A percentile compares a stretch with the other conserved stretches of the same genome.
These are phyloP conservation scores for Peronospora destructor DNA, from an alignment of 352 stramenopile genomes.

Conservation along the genomic window DNA sequence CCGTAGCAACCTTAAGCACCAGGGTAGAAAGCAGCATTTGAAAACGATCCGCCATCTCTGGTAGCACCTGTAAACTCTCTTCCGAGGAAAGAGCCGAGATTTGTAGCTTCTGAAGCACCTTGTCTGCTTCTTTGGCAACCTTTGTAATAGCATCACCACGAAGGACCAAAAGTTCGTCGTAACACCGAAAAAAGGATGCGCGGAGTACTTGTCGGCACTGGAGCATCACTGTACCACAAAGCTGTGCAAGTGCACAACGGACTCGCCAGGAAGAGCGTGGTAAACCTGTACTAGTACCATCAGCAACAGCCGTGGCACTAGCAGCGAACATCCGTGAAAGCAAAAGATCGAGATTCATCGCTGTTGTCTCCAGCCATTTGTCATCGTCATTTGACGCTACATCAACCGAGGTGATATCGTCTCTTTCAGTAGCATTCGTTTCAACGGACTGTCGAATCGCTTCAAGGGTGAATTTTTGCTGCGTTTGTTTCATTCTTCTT, in stretches of 20 bases:
- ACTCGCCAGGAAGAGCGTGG: conserved; percentile 58
- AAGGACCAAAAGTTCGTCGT: conserved; percentile 73
- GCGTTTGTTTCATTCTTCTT: conserved; percentile 9
- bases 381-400: conserved; percentile 17
- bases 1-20: conserved; percentile 46
- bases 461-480: conserved; percentile 26
- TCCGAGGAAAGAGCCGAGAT: conserved; percentile 26
- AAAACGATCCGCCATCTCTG: conserved; percentile 58
- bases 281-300: conserved; percentile 23
- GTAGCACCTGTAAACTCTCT: conserved; percentile 56
- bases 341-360: conserved; percentile 58
- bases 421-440: conserved; percentile 5
- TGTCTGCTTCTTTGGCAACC: conserved; percentile 22
- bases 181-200: conserved; percentile 64
- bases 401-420: background rate
- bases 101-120: conserved; percentile 28
- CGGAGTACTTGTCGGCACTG: conserved; percentile 42
- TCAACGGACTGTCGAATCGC: conserved; percentile 23
- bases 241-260: conserved; percentile 42
- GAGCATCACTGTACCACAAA: conserved; percentile 55
- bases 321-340: conserved; percentile 52
- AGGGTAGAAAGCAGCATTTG: conserved; percentile 67
- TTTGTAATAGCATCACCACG: conserved; percentile 43
- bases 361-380: conserved; percentile 46
- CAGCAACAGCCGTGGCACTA: conserved; percentile 17